These are phyloP conservation scores for Diaporthe ampelina DNA, from an alignment of 2,329 filamentous ascomycete species.

Conservation along the genomic window DNA sequence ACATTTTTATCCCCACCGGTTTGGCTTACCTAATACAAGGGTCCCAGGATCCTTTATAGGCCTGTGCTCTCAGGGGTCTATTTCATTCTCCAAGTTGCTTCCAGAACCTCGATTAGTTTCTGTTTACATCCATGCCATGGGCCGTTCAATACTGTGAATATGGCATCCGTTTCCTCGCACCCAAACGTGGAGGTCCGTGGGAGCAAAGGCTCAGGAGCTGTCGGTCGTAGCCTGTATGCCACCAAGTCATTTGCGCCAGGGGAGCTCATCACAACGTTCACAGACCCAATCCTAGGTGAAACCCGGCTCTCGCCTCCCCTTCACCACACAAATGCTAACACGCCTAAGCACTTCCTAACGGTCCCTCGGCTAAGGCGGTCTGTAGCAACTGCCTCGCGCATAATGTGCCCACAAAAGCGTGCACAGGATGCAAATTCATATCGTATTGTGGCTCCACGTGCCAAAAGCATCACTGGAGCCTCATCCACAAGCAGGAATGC, in stretches of 20 bases:
- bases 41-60: neutral
- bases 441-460: conserved; percentile 69
- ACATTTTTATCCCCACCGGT: conserved; percentile 29
- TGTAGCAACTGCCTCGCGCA: conserved; percentile 65
- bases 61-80: conserved; percentile 29
- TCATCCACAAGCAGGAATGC: conserved; percentile 69
- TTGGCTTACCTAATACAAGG: conserved; percentile 36
- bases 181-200: conserved; percentile 34
- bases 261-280: conserved; percentile 60
- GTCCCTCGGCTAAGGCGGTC: conserved; percentile 55
- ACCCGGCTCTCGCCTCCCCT: neutral
- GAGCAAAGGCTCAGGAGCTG: conserved; percentile 46
- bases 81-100: neutral
- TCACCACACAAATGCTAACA: neutral
- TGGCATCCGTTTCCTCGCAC: conserved; percentile 35
- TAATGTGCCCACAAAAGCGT: conserved; percentile 52
- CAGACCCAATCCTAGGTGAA: conserved; percentile 54
- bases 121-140: neutral
- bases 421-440: conserved; percentile 66
- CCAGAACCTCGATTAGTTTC: neutral
- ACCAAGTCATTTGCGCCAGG: conserved; percentile 60
- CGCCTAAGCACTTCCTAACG: conserved; percentile 59
- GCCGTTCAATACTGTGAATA: neutral
- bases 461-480: conserved; percentile 68
- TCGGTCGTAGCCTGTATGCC: conserved; percentile 62